These are phyloP conservation scores for Knoxdaviesia capensis DNA, from an alignment of 2,329 filamentous ascomycete species.

Conservation along the genomic window DNA sequence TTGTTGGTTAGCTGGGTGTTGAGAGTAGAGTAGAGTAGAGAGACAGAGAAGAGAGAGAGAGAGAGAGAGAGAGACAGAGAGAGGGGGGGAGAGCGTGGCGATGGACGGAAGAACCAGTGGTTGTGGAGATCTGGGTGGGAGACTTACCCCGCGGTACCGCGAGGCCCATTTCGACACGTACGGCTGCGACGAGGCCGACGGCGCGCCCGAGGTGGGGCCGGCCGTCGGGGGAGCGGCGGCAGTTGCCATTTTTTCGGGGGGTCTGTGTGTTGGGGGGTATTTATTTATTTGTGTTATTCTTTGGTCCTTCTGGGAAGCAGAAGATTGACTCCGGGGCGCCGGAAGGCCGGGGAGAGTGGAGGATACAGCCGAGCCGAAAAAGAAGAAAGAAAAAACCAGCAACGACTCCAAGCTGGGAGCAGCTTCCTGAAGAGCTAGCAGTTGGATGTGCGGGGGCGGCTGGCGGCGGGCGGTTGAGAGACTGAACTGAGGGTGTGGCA, in stretches of 20 bases:
- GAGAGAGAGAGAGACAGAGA: not conserved
- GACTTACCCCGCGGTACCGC: conserved; percentile 40
- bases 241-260: conserved; percentile 2
- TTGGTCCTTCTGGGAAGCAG: no score
- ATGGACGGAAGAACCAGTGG: not conserved
- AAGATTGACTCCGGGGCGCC: no score
- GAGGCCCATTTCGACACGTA: conserved; percentile 34
- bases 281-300: no score
- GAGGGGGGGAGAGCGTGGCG: not conserved
- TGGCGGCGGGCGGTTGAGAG: no score
- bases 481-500: no score
- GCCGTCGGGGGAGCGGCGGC: no score
- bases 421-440: no score
- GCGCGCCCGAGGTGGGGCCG: conserved; percentile 4
- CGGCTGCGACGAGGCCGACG: conserved; percentile 6
- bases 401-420: not conserved
- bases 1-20: not conserved
- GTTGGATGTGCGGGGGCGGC: no score
- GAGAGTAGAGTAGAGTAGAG: not conserved
- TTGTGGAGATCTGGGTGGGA: conserved; percentile 2
- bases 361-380: not conserved
- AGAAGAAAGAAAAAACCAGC: conserved; percentile 2
- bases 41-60: not conserved
- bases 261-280: conserved; percentile 5
- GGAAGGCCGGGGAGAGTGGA: no score